Base-by-base conservation (phyloP, 208 protist species). In the Trypanosoma avium region DNA sequence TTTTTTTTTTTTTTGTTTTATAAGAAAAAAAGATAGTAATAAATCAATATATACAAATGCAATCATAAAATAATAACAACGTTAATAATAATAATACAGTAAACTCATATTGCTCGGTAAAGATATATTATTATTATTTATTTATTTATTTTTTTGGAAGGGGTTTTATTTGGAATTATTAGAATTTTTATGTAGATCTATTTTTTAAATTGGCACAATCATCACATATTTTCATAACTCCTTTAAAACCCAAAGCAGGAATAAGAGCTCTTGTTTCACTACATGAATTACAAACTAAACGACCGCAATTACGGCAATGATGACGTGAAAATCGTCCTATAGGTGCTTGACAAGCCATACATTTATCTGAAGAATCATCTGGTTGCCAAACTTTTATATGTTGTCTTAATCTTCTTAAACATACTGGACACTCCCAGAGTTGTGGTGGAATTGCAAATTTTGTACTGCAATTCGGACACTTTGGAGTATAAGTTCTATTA, bases 301-400 rank as follows among this genome's bases (percentile, higher is more conserved):
- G 82, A 19, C 90, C 90, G 45, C 90, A 95, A 71, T 73, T 85
- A 22, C 90, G 81, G 58, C 90, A 95, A 67, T 95, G 90, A 50
- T 95, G 90, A 17, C 90, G 75, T n/a, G 82, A 90, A 49, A 70
- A 95, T 15, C 90, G 77, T 24, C 82, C 84, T 55, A 95, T 89
- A 0, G 60, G 4, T 19, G 46, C 58, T 8, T 73, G 63, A 68
- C 90, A 95, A 30, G 89, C 55, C 80, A 82, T 82, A 67, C 90
- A 95, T 32, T 49, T 46, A 32, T 58, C 67, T 13, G 69, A 72
- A 48, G 81, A 71, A 22, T 73, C 29, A 71, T 95, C 90, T 0
- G 86, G 90, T 45, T 95, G 90, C 90, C 90, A 95, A 12, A 92
- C 82, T 57, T 85, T 87, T 19, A 92, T 69, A 7, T 53, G 40